Evolutionary conservation across 2,329 filamentous ascomycete species (phyloP).

Genomic region (Diaporthe sp.): DNA sequence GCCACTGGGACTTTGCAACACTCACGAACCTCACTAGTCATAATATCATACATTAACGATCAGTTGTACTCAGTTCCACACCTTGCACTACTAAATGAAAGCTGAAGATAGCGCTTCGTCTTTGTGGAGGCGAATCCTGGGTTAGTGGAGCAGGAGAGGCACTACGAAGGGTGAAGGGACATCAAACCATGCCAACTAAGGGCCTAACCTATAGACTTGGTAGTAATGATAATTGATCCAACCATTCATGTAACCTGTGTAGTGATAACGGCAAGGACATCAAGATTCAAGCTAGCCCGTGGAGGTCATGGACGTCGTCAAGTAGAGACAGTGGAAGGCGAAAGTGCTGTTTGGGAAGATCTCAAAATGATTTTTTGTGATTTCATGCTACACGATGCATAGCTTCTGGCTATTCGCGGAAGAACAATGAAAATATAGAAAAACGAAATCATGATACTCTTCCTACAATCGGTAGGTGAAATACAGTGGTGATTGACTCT

Average conservation of each 20-base stretch:
- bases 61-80: not conserved
- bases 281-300: slow-evolving; percentile 37
- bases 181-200: not conserved
- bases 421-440: not conserved
- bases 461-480: not conserved
- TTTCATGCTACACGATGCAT: not conserved
- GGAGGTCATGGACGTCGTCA: slow-evolving; percentile 46
- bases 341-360: not conserved
- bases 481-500: not conserved
- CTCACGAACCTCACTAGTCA: not conserved
- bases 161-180: not conserved
- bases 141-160: not conserved
- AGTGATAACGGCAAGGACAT: not conserved
- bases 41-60: no score
- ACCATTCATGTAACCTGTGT: not conserved
- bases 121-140: no score
- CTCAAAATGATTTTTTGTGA: no score
- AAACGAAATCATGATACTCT: no score
- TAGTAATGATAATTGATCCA: no score
- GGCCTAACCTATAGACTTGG: no score
- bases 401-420: fast-evolving
- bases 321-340: not conserved
- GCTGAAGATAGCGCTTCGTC: not conserved
- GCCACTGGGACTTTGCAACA: not conserved
- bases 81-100: not conserved